Evolutionary conservation across 352 stramenopile species (phyloP), one percentile per base, ranked within the genome.

Genomic region (Phytopythium mirpurense): DNA sequence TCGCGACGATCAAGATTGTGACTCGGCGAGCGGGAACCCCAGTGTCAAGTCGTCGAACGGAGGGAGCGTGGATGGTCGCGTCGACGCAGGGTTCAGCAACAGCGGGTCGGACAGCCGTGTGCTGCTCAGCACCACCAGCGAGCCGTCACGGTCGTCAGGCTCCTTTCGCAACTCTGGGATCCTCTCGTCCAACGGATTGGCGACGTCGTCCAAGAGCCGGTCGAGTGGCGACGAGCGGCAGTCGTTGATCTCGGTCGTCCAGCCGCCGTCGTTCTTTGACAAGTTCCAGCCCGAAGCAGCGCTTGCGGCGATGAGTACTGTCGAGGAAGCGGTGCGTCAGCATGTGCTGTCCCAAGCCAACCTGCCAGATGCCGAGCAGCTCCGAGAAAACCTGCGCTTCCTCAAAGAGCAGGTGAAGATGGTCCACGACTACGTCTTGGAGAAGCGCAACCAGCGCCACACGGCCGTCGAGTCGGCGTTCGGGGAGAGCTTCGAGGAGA

Each of bases 401-500:
- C 47, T 93, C 26, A 83, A 77, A 59, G 76, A 90, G 40, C 80
- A 91, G 46, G 43, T 93, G 18, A 79, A 74, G 38, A 68, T 84
- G 31, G 67, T 91, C 23, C 74, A 74, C 45, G 77, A 90, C 23
- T 89, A 86, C 54, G 70, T 90, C 6, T 60, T 68, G 9, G 75
- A 85, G 27, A 86, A 80, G 42, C 78, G 67, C 27, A 80, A 75
- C 45, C 70, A 79, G 36, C 72, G 77, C n/a, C 72, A 86, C 12
- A 73, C 71, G 48, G 80, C 81, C 0, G 77, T 88, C 19, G 78
- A 91, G 51, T 89, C 76, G 8, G 78, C 81, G 5, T 93, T 93
- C 65, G 83, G 83, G 42, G 83, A 93, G 58, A 90, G 76, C 52
- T 90, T 90, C 59, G 78, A 93, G 58, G 74, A 89, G 53, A 91